Conservation (phyloP, 441 rosid species). For the Viola pubescens region DNA sequence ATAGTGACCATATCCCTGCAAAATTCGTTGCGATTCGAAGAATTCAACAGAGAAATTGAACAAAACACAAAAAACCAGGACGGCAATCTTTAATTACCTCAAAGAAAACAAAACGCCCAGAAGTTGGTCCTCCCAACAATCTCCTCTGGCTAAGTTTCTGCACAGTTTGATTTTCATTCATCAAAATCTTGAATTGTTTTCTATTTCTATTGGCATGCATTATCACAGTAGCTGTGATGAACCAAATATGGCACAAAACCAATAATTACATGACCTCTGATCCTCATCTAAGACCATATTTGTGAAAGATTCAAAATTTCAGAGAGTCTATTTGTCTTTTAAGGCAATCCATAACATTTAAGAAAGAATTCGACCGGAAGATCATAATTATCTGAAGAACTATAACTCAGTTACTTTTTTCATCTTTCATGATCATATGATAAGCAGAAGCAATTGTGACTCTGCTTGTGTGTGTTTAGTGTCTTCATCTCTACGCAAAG, state of each 20-base stretch:
- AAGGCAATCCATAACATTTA: background rate
- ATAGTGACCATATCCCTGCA: conserved; percentile 52
- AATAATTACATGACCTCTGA: background rate
- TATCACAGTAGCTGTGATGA: too few species aligned
- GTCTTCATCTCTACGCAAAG: background rate
- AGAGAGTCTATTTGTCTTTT: background rate
- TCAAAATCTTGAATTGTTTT: background rate
- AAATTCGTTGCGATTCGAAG: background rate
- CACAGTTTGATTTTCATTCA: conserved; percentile 17
- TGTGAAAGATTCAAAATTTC: background rate
- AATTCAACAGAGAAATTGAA: background rate
- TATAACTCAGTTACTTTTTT: background rate
- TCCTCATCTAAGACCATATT: too few species aligned
- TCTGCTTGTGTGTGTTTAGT: background rate
- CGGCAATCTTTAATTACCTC: conserved; percentile 33
- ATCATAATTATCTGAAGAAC: background rate
- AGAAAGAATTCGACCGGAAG: background rate
- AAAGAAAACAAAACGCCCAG: conserved; percentile 33
- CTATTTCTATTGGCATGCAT: too few species aligned
- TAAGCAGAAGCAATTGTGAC: background rate
- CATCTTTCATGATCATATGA: background rate
- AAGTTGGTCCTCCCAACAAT: conserved; percentile 31
- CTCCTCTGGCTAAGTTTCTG: conserved; percentile 55
- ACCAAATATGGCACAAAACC: background rate
- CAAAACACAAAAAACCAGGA: background rate